Percentiles rank a stretch among this genome's conserved stretches.
Evolutionary conservation across 495 filamentous ascomycete species (phyloP).

Genomic region (Penicillium herquei): DNA sequence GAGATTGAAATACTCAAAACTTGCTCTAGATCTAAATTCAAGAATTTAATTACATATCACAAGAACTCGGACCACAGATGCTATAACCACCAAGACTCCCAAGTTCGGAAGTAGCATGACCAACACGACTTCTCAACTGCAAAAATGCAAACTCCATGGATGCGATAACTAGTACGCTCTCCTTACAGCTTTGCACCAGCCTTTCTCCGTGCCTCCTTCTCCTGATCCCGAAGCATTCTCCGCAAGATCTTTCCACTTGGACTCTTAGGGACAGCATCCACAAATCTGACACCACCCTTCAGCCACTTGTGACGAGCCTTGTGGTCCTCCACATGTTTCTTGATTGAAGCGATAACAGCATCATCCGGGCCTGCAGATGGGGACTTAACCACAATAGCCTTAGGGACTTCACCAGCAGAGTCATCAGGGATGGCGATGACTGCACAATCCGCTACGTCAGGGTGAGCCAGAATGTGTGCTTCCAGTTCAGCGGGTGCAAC

Average conservation of each 20-base stretch:
- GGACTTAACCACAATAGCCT: slow-evolving; percentile 82
- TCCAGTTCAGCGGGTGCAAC: slow-evolving; percentile 91
- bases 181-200: slow-evolving; percentile 57
- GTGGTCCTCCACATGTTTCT: slow-evolving; percentile 75
- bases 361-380: slow-evolving; percentile 59
- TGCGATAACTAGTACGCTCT: neutral
- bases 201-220: slow-evolving; percentile 65
- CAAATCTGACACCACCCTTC: slow-evolving; percentile 78
- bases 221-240: slow-evolving; percentile 74
- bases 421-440: slow-evolving; percentile 81
- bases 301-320: slow-evolving; percentile 90
- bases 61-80: too few species aligned
- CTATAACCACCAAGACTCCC: too few species aligned
- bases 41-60: too few species aligned
- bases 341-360: slow-evolving; percentile 60
- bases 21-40: too few species aligned
- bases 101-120: too few species aligned
- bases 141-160: neutral
- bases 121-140: too few species aligned
- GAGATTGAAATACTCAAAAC: too few species aligned
- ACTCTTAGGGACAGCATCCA: slow-evolving; percentile 78
- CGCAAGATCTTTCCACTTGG: slow-evolving; percentile 91
- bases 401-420: slow-evolving; percentile 76
- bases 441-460: slow-evolving; percentile 76
- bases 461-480: slow-evolving; percentile 81